Conservation (phyloP, 108 stramenopile genomes). For the Skeletonema marinoi region DNA sequence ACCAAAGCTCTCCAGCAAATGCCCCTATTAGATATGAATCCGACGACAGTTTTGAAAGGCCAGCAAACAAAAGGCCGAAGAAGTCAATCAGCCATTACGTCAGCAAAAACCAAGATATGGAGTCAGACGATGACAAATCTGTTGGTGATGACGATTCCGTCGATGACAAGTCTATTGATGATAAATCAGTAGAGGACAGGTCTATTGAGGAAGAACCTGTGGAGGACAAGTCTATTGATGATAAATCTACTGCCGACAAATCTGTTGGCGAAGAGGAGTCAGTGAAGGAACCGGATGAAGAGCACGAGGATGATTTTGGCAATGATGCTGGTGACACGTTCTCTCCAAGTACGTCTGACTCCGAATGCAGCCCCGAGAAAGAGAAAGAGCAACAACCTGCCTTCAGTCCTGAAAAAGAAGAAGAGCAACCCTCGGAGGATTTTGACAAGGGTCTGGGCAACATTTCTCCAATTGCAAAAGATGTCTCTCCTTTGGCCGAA, state of each 20-base stretch:
- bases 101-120: conserved; percentile 9
- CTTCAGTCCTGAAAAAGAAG: not conserved
- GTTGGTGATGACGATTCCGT: conserved; percentile 10
- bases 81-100: conserved; percentile 30
- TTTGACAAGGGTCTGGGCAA: conserved; percentile 23
- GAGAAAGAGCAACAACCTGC: not conserved
- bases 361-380: not conserved
- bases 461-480: conserved; percentile 35
- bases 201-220: not conserved
- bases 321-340: conserved; percentile 5
- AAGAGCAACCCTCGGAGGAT: not conserved
- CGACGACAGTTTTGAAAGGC: conserved; percentile 18
- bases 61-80: conserved; percentile 16
- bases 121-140: conserved; percentile 12
- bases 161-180: conserved; percentile 15
- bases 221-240: conserved; percentile 11
- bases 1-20: conserved; percentile 10
- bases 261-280: conserved; percentile 1
- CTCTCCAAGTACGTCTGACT: not conserved
- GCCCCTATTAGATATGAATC: conserved; percentile 5
- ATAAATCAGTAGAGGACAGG: conserved; percentile 9
- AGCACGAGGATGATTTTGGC: not conserved
- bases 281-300: not conserved
- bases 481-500: conserved; percentile 24
- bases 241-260: conserved; percentile 11